Evolutionary conservation across 2,329 filamentous ascomycete species (phyloP).

Genomic region (Uncinocarpus reesii): DNA sequence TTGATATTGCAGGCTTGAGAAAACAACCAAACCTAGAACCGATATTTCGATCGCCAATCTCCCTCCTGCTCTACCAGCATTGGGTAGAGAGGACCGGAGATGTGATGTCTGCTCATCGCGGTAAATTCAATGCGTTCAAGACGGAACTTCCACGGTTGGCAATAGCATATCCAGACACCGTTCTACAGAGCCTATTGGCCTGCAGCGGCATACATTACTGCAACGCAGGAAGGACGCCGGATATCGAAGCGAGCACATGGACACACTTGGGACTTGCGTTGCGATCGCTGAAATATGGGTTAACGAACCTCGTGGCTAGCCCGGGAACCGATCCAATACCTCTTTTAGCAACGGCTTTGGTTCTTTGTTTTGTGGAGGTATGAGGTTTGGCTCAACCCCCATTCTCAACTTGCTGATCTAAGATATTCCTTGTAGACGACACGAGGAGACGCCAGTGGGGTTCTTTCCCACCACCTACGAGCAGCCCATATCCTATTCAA

Average conservation of each 20-base stretch:
- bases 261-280: conserved; percentile 12
- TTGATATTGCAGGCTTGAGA: conserved; percentile 4
- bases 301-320: conserved; percentile 10
- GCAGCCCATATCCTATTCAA: conserved; percentile 12
- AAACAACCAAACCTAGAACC: conserved; percentile 9
- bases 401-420: neutral
- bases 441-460: conserved; percentile 8
- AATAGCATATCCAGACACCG: conserved; percentile 12
- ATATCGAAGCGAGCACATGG: conserved; percentile 10
- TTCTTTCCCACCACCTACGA: conserved; percentile 13
- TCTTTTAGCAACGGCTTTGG: conserved; percentile 10
- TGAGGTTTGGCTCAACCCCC: neutral
- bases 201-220: conserved; percentile 14
- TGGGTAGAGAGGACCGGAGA: conserved; percentile 14
- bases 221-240: conserved; percentile 3
- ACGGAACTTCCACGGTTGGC: conserved; percentile 13
- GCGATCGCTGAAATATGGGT: conserved; percentile 11
- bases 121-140: conserved; percentile 13
- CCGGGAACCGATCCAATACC: conserved; percentile 10
- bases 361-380: conserved; percentile 15
- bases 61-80: conserved; percentile 13
- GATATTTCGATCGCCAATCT: conserved; percentile 10
- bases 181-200: conserved; percentile 10
- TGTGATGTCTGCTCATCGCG: conserved; percentile 12
- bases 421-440: conserved; percentile 5